Conservation (phyloP, 148 eudicot species). For the Agrostemma githago region DNA sequence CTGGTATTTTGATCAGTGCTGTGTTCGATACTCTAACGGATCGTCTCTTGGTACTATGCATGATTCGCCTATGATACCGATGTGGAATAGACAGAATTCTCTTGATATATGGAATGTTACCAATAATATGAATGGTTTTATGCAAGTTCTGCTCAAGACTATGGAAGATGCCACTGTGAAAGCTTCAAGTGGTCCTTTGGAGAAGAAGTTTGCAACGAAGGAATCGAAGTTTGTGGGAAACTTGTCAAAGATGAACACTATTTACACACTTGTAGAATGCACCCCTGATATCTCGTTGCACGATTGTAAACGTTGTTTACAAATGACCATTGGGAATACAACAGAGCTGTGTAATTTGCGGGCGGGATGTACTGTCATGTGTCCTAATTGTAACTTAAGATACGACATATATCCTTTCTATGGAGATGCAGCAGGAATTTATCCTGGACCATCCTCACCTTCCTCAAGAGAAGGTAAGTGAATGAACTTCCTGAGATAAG, state of each 20-base stretch:
- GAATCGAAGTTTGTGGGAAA: slow-evolving; percentile 26
- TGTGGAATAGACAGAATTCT: slow-evolving; percentile 36
- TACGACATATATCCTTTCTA: slow-evolving; percentile 34
- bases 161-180: slow-evolving; percentile 24
- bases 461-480: slow-evolving; percentile 19
- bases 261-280: slow-evolving; percentile 31
- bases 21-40: slow-evolving; percentile 23
- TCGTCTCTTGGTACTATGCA: slow-evolving; percentile 30
- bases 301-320: slow-evolving; percentile 26
- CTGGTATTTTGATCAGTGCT: slow-evolving; percentile 35
- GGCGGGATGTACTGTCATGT: slow-evolving; percentile 40
- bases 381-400: slow-evolving; percentile 35
- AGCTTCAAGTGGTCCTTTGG: slow-evolving; percentile 24
- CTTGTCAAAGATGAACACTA: slow-evolving; percentile 16
- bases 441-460: slow-evolving; percentile 7
- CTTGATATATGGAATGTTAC: slow-evolving; percentile 29
- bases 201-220: slow-evolving; percentile 29
- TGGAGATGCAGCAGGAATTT: slow-evolving; percentile 16
- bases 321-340: slow-evolving; percentile 31
- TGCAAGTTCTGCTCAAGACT: slow-evolving; percentile 21
- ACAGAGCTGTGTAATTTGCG: slow-evolving; percentile 29
- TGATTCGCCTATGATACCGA: slow-evolving; percentile 33
- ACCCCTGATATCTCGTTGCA: slow-evolving; percentile 30
- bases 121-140: slow-evolving; percentile 25
- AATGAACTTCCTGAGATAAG: background rate